A percentile compares a stretch with the other conserved stretches of the same genome.
These are phyloP conservation scores for Saccharomycopsis fermentans DNA, from an alignment of 805 yeast species.

Conservation along the genomic window DNA sequence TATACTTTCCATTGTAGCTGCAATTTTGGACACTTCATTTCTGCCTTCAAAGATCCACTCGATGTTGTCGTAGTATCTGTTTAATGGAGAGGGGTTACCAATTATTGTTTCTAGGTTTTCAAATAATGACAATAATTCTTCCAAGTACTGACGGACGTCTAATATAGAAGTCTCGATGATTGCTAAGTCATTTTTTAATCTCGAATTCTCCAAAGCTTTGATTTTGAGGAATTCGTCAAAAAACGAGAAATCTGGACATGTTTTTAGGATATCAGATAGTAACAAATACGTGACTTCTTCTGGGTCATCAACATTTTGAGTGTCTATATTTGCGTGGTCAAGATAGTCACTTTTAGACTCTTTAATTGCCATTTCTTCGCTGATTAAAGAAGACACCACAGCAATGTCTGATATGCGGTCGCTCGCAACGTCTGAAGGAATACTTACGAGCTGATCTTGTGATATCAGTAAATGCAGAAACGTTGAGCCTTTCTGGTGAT, in stretches of 20 bases:
- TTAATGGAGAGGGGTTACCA: constrained; percentile 14
- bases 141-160: constrained; percentile 24
- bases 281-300: constrained; percentile 7
- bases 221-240: constrained; percentile 17
- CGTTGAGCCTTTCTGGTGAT: not conserved
- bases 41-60: constrained; percentile 25
- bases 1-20: constrained; percentile 20
- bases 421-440: not conserved
- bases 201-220: constrained; percentile 16
- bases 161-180: constrained; percentile 24
- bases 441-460: not conserved
- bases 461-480: not conserved
- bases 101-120: constrained; percentile 14
- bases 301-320: not conserved
- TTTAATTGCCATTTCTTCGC: too few species aligned
- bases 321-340: not conserved
- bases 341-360: too few species aligned
- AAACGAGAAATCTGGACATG: constrained; percentile 18
- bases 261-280: constrained; percentile 17
- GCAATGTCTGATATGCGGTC: not conserved
- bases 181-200: constrained; percentile 14
- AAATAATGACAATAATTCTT: constrained; percentile 12
- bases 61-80: constrained; percentile 17
- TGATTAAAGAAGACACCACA: not conserved
- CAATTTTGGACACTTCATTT: constrained; percentile 21